A percentile compares a stretch with the other conserved stretches of the same genome.
These are phyloP conservation scores for Solanum hybrid DNA, from an alignment of 305 asterid species.

Conservation along the genomic window DNA sequence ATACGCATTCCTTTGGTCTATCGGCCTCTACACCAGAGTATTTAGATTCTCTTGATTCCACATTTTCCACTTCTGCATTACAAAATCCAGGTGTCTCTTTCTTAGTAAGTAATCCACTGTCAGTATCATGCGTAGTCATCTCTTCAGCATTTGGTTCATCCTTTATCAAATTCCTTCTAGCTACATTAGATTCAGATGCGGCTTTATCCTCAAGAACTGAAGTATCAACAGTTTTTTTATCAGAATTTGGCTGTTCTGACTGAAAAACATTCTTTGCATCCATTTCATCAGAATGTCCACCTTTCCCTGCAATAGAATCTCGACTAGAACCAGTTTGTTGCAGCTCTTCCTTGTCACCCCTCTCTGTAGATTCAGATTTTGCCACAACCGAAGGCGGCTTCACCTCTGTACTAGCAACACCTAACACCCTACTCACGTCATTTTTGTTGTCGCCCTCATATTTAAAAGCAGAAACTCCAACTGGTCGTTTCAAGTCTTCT, in stretches of 20 bases:
- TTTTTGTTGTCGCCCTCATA: constrained; percentile 22
- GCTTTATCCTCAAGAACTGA: constrained; percentile 8
- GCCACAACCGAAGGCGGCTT: constrained; percentile 2
- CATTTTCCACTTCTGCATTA: constrained; percentile 15
- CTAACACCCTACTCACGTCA: constrained; percentile 9
- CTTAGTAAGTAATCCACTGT: constrained; percentile 4
- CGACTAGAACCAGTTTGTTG: constrained; percentile 7
- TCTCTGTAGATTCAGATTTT: constrained; percentile 8
- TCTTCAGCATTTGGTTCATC: constrained; percentile 18
- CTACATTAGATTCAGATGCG: not conserved
- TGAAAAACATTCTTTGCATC: not conserved
- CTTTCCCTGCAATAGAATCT: constrained; percentile 9
- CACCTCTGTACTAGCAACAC: constrained; percentile 6
- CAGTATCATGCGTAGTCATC: constrained; percentile 1
- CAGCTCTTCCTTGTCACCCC: constrained; percentile 8
- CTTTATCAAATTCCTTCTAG: not conserved
- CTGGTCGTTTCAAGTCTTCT: constrained; percentile 19
- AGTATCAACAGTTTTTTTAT: not conserved
- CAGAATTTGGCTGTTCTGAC: constrained; percentile 11
- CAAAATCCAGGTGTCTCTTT: constrained; percentile 13
- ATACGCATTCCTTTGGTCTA: constrained; percentile 8
- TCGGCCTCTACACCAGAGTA: constrained; percentile 16
- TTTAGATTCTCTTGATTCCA: constrained; percentile 16
- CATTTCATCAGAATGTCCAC: constrained; percentile 10
- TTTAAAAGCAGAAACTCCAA: constrained; percentile 14